Evolutionary conservation across 805 yeast species (phyloP), one percentile per base, ranked within the genome.

Genomic region (Wickerhamomyces mucosus): DNA sequence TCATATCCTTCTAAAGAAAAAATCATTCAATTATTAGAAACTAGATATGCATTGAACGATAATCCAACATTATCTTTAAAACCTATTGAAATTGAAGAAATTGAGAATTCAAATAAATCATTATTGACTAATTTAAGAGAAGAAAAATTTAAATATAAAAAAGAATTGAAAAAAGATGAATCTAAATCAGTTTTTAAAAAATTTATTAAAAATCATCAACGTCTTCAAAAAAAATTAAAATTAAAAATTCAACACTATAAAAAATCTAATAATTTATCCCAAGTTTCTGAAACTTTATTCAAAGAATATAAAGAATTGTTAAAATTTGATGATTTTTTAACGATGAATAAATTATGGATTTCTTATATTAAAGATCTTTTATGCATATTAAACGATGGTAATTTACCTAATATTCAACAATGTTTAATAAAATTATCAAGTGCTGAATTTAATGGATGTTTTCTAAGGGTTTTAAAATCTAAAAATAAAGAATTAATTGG

Each of bases 371-470:
- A 56, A 21, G 78, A 75, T 26, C 55, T 83, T 4, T 41, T 82
- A 7, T 65, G 61, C 28, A 57, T 2, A 50, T 53, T 2, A 25
- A 33, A 10, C 24, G 13, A 7, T 35, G 32, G 6, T 33, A 40
- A 3, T 16, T 33, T 5, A 47, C 27, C 29, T 16, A 45, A 50
- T 18, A 46, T 52, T 5, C 41, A 50, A 12, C 45, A 43, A 12
- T 43, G 75, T 2, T 52, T 80, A 15, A 59, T 72, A 6, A 75
- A 78, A 42, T 56, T 86, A 25, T 68, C 89, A 1, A 67, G 78
- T 38, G 83, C 92, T 2, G 96, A 86, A 46, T 80, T 70, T 55
- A 79, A 78, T 43, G 96, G 96, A 4, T 71, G 92, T n/a, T 51
- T 54, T 26, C 35, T 85, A 11, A 63, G 63, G 11, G 86, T 86